Evolutionary conservation across 768 basidiomycete genomes (phyloP), one percentile per base, ranked within the genome.

Genomic region (Russula sp.): DNA sequence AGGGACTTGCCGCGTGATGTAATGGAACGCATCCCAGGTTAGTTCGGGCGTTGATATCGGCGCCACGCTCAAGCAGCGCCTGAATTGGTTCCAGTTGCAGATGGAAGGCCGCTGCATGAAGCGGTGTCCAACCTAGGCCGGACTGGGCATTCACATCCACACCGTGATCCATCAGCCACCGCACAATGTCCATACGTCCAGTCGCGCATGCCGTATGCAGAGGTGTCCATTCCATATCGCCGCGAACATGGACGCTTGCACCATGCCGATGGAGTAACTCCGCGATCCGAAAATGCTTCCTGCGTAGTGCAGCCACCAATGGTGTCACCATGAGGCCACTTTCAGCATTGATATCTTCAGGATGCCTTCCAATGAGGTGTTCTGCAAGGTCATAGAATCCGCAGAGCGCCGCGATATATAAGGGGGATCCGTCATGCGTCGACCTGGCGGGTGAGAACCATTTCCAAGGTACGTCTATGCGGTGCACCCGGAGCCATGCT

Each of bases 351-450:
- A 55, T 10, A 18, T 35, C 18, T 29, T n/a, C 36, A 6, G 45
- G 39, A 20, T 50, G 3, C 10, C 13, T 48, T 6, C 14, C 14
- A 22, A 34, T 18, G 29, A 60, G 29, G n/a, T 48, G 45, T 34
- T 29, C 9, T 2, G 3, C n/a, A 3, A 54, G 8, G 25, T 16
- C 39, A 7, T 18, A 41, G 45, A 54, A 48, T 9, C 59, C 59
- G 46, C 51, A 54, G 22, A 54, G 18, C 2, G 59, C 36, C 0
- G 59, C 45, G 16, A 41, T 54, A 29, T 54, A 54, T 14, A 61
- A 36, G 14, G 57, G 57, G 2, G 7, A 38, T 8, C 14, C 35
- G 29, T 14, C 18, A 8, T 29, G 5, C 1, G 3, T 18, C 2
- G 1, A 10, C 4, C 7, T 10, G 25, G 5, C 29, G 20, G 8